These are phyloP conservation scores for Bodo saltans DNA, from an alignment of 78 protist genomes.

Conservation along the genomic window DNA sequence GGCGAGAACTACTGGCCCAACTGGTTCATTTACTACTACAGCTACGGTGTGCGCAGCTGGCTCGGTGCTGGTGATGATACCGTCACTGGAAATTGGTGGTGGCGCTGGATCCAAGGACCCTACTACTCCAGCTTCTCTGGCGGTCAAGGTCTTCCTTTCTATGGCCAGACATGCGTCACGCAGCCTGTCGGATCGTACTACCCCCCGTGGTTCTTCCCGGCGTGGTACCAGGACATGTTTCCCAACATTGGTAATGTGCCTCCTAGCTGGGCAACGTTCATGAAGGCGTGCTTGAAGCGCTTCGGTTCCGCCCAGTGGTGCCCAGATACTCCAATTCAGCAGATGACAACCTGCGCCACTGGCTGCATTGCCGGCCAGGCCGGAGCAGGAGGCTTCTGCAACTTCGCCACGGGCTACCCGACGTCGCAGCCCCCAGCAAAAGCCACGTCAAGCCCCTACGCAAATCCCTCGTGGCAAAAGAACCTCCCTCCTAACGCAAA, in stretches of 20 bases:
- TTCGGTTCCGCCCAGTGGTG: not conserved
- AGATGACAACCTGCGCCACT: not conserved
- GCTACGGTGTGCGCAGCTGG: not conserved
- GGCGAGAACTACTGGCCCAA: not conserved
- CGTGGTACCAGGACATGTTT: not conserved
- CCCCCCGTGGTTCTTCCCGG: conserved; percentile 1
- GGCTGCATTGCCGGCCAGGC: not conserved
- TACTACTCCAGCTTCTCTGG: not conserved
- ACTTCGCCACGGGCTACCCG: not conserved
- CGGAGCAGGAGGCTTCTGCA: no score
- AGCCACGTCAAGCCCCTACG: not conserved
- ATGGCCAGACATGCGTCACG: not conserved
- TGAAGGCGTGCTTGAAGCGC: not conserved
- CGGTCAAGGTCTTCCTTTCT: not conserved
- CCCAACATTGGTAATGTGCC: not conserved
- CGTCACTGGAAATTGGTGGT: not conserved
- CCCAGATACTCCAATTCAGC: not conserved
- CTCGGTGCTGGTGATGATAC: not conserved
- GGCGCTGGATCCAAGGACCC: not conserved
- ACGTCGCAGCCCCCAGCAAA: not conserved
- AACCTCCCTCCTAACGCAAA: not conserved
- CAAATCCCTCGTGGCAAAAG: not conserved
- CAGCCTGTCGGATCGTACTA: not conserved
- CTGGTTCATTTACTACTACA: not conserved
- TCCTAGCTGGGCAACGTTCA: not conserved